Base-by-base conservation (phyloP, 345 rosid genomes). In the Linum usitatissimum region DNA sequence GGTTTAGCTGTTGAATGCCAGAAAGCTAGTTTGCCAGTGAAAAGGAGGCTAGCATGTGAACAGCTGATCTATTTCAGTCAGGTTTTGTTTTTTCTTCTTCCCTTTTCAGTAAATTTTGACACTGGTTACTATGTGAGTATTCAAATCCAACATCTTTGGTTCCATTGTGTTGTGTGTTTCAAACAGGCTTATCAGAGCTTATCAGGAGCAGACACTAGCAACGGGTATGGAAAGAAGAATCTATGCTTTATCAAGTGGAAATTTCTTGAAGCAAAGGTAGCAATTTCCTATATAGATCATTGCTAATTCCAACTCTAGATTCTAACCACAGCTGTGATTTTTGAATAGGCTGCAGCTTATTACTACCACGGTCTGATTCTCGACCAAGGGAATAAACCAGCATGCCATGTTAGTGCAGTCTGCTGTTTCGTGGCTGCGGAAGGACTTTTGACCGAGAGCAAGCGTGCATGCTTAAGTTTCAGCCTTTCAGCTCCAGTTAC, bases 1-100 rank as follows among this genome's bases (percentile, higher is more conserved):
- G 97, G 99, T 2, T 76, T 92, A 60, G 99, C 97, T 15, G 83
- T 87, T 70, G 96, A 89, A 69, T 81, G 94, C 66, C 91, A 87
- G 62, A 92, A 85, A 71, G 97, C 94, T 53, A 79, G 82, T 61
- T 73, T 84, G 23, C 83, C 98, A 40, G 98, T 92, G 56, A 92
- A 87, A 81, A 85, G 97, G 74, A 83, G 99, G 71, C 75, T 92
- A 76, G 97, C 97, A 1, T 92, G 97, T 67, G 97, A 92, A 72
- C 86, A 76, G 71, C 71, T 92, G 62, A 81, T 81, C 66, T 89
- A 89, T 64, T 89, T 74, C 75, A 74, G 84, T 71, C 88, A 88
- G 93, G 97, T 82, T 54, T 34, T 57, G 49, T 34, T 34, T 30
- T 62, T 56, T 64, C 19, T 17, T 9, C 1, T 31, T 18, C 18